Conservation (phyloP, 78 protist species). For the Dictyostelium brefeldianum region DNA sequence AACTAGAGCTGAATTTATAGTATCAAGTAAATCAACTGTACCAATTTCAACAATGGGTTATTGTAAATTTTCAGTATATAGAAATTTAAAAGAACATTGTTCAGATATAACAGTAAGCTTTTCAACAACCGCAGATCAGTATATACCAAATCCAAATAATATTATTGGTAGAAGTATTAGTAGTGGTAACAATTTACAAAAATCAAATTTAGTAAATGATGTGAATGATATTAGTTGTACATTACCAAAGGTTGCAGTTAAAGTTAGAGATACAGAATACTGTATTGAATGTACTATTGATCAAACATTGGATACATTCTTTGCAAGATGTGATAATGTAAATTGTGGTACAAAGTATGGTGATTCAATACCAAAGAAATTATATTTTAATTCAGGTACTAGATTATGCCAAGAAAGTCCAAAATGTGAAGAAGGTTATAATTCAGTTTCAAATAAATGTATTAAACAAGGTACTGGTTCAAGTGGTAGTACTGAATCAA, state of each 20-base stretch:
- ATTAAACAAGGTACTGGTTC: neutral
- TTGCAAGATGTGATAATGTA: neutral
- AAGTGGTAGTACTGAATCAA: neutral
- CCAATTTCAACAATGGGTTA: neutral
- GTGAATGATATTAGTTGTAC: neutral
- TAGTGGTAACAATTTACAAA: neutral
- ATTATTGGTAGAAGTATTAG: neutral
- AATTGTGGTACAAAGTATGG: neutral
- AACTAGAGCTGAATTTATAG: neutral
- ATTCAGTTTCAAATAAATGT: neutral
- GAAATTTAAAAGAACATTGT: neutral
- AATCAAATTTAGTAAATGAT: neutral
- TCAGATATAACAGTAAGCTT: neutral
- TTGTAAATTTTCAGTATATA: neutral
- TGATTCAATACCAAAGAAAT: neutral
- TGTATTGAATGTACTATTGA: slow-evolving; percentile 21
- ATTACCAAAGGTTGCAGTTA: neutral
- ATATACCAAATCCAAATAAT: slow-evolving; percentile 2
- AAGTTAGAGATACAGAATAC: neutral
- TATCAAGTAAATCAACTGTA: neutral
- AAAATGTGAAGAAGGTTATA: neutral
- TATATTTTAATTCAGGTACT: neutral
- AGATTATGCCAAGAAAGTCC: slow-evolving; percentile 4
- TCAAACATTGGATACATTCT: neutral
- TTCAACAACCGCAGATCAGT: neutral